A percentile compares a stretch with the other conserved stretches of the same genome.
Evolutionary conservation across 139 green algal species (phyloP).

Genomic region (Pleodorina starrii): DNA sequence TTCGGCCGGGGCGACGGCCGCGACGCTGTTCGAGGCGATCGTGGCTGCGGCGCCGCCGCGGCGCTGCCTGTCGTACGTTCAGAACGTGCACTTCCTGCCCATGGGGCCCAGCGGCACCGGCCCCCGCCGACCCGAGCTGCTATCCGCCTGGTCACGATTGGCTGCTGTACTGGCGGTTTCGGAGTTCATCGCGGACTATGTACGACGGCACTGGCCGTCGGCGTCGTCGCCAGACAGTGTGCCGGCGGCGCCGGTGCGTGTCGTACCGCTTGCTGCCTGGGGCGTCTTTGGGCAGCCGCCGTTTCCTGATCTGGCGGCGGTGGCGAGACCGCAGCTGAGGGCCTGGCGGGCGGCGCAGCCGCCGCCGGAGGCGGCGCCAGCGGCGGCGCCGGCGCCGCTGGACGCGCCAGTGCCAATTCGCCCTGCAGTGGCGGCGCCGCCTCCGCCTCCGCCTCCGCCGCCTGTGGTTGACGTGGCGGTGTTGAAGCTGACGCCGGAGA

Average conservation of each 20-base stretch:
- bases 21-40: constrained; percentile 25
- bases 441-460: too few relatives aligned
- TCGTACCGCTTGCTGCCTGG: constrained; percentile 57
- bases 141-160: constrained; percentile 49
- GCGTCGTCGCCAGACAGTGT: neutral
- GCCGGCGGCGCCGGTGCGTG: neutral
- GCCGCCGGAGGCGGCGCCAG: too few relatives aligned
- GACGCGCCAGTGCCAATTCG: too few relatives aligned
- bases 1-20: neutral
- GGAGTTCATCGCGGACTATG: constrained; percentile 58
- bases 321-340: neutral
- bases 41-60: neutral
- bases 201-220: constrained; percentile 26
- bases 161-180: constrained; percentile 57
- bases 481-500: constrained; percentile 66
- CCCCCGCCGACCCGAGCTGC: constrained; percentile 16
- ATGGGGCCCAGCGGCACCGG: constrained; percentile 58
- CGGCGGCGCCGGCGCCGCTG: too few relatives aligned
- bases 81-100: constrained; percentile 75
- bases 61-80: constrained; percentile 54
- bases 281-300: constrained; percentile 58
- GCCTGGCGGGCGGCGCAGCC: neutral
- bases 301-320: constrained; percentile 49
- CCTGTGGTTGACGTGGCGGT: neutral
- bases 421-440: too few relatives aligned